A percentile compares a stretch with the other conserved stretches of the same genome.
phyloP scores from a whole-genome alignment of 768 basidiomycete genomes.

The Suillus brevipes region DNA sequence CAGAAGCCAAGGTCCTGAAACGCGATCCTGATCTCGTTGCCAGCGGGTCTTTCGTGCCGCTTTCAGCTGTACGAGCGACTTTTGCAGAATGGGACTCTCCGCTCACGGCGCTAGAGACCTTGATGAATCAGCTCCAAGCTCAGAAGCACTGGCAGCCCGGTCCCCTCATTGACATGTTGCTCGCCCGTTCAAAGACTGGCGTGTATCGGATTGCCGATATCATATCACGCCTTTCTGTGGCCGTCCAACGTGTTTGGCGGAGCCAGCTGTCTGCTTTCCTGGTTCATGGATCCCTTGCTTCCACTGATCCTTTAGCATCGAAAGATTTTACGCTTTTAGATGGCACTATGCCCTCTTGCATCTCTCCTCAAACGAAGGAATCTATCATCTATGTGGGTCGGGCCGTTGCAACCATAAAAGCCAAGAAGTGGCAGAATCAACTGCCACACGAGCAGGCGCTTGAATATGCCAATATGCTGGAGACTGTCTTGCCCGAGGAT shows the following conservation, averaged over 20 bases:
- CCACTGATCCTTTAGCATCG: conserved; percentile 65
- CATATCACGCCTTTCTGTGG: conserved; percentile 64
- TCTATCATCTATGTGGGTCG: conserved; percentile 87
- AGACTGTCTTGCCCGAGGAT: conserved; percentile 71
- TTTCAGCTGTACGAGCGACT: conserved; percentile 78
- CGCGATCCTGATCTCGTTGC: conserved; percentile 78
- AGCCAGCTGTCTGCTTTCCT: conserved; percentile 82
- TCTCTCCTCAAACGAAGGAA: conserved; percentile 69
- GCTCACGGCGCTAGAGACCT: conserved; percentile 63
- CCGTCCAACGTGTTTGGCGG: conserved; percentile 82
- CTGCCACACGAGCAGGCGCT: conserved; percentile 67
- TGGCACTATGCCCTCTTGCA: conserved; percentile 72
- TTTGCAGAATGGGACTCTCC: conserved; percentile 91
- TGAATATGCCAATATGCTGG: conserved; percentile 65
- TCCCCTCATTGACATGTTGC: conserved; percentile 75
- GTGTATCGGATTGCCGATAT: conserved; percentile 75
- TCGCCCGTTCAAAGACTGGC: conserved; percentile 72
- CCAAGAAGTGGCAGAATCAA: conserved; percentile 76
- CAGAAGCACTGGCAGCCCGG: conserved; percentile 63
- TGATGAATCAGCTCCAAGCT: conserved; percentile 63
- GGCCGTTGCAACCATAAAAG: conserved; percentile 81
- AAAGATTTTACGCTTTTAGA: conserved; percentile 58
- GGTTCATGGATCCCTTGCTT: conserved; percentile 69
- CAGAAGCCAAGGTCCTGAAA: conserved; percentile 75
- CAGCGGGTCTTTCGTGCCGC: conserved; percentile 80